phyloP scores from a whole-genome alignment of 140 eudicot genomes.

The Bidens hawaiensis region DNA sequence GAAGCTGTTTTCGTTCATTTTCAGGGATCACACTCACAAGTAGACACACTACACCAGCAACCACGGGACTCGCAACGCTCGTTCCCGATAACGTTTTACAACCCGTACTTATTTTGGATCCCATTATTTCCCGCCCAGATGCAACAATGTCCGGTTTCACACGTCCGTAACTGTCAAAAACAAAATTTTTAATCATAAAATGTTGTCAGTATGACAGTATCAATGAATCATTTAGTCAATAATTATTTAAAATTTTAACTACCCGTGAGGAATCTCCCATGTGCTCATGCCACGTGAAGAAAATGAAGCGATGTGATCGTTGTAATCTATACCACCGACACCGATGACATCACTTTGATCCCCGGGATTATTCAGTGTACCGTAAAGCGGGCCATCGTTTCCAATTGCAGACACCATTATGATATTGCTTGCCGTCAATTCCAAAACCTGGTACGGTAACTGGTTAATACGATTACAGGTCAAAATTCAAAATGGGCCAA shows the following conservation, averaged over 20 bases:
- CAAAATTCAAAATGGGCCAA: background rate
- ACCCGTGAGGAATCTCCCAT: conserved; percentile 99
- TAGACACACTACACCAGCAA: conserved; percentile 97
- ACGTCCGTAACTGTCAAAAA: conserved; percentile 82
- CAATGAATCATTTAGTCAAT: background rate
- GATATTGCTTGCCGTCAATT: conserved; percentile 93
- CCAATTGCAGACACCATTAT: conserved; percentile 99
- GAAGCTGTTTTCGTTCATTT: conserved; percentile 48
- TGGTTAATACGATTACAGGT: background rate
- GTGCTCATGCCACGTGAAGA: conserved; percentile 99
- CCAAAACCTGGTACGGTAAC: conserved; percentile 85
- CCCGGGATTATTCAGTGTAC: conserved; percentile 95
- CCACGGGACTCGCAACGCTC: conserved; percentile 99
- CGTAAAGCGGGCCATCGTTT: conserved; percentile 97
- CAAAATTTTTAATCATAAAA: conserved; percentile 5
- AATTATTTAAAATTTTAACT: conserved; percentile 9
- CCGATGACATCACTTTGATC: conserved; percentile 99
- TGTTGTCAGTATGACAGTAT: background rate
- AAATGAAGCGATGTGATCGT: conserved; percentile 94
- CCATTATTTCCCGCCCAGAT: conserved; percentile 96
- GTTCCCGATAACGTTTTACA: conserved; percentile 96
- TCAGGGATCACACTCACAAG: conserved; percentile 92
- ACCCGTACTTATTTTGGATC: conserved; percentile 98
- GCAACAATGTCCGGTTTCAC: conserved; percentile 98
- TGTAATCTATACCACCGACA: conserved; percentile 98